Evolutionary conservation across 306 rosid genomes (phyloP).

Genomic region (Lathyrus sativus): DNA sequence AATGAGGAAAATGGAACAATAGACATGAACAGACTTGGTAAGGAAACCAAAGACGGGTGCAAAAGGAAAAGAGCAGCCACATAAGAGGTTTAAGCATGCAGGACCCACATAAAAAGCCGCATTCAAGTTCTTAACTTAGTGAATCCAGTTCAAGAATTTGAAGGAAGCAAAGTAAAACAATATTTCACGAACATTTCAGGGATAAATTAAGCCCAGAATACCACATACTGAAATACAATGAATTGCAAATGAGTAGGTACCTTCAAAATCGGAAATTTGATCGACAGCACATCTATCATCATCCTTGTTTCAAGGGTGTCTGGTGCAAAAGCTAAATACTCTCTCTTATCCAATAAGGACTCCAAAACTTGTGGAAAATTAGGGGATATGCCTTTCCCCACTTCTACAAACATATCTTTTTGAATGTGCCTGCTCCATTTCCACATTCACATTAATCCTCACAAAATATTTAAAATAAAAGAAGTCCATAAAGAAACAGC

Average conservation of each 20-base stretch:
- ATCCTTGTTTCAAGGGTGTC: conserved; percentile 68
- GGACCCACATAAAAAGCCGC: conserved; percentile 16
- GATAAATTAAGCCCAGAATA: conserved; percentile 16
- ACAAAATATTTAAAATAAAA: conserved; percentile 31
- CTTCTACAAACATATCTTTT: conserved; percentile 79
- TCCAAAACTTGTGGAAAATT: conserved; percentile 70
- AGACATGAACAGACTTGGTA: conserved; percentile 16
- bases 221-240: conserved; percentile 2
- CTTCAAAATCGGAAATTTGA: conserved; percentile 80
- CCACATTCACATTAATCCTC: conserved; percentile 36
- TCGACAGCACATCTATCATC: conserved; percentile 69
- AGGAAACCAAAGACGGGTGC: not conserved
- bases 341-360: conserved; percentile 59
- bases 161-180: conserved; percentile 26
- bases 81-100: conserved; percentile 9
- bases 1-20: conserved; percentile 6
- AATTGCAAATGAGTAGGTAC: conserved; percentile 39
- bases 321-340: conserved; percentile 84
- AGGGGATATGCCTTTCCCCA: conserved; percentile 87
- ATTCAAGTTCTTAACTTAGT: conserved; percentile 18
- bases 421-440: conserved; percentile 71
- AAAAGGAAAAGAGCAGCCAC: conserved; percentile 3
- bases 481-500: conserved; percentile 2
- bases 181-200: conserved; percentile 3
- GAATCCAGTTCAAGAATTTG: conserved; percentile 23